Percentiles rank a stretch among this genome's conserved stretches.
Evolutionary conservation across 2,329 filamentous ascomycete genomes (phyloP).

Genomic region (Ophioceras dolichostomum): DNA sequence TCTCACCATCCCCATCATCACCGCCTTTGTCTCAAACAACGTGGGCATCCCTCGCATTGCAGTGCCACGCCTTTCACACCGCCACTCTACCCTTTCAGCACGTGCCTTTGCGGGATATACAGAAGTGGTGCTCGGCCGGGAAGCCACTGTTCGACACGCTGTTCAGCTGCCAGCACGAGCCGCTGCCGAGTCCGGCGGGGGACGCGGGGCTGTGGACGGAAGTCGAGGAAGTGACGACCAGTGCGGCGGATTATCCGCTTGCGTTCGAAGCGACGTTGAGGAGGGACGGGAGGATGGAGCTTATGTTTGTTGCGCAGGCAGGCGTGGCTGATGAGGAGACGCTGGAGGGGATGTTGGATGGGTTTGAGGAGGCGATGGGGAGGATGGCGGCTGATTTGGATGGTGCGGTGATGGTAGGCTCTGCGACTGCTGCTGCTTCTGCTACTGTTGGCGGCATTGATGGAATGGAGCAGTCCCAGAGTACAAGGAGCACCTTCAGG

Average conservation of each 20-base stretch:
- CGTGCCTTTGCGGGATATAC: slow-evolving; percentile 64
- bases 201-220: slow-evolving; percentile 38
- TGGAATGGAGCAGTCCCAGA: no score
- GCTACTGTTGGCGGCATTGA: background rate
- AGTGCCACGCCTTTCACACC: slow-evolving; percentile 61
- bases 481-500: no score
- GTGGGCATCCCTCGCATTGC: slow-evolving; percentile 47
- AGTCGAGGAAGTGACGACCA: slow-evolving; percentile 12
- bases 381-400: slow-evolving; percentile 11
- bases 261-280: slow-evolving; percentile 60
- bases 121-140: slow-evolving; percentile 59
- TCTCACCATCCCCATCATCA: no score
- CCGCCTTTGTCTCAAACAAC: no score
- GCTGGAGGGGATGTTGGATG: slow-evolving; percentile 24
- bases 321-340: slow-evolving; percentile 17
- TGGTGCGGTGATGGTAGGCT: slow-evolving; percentile 1
- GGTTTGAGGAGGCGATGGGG: slow-evolving; percentile 19
- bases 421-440: background rate
- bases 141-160: slow-evolving; percentile 63
- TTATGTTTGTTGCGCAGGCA: slow-evolving; percentile 48
- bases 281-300: slow-evolving; percentile 29
- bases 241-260: slow-evolving; percentile 52
- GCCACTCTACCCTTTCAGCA: slow-evolving; percentile 62
- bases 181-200: slow-evolving; percentile 12
- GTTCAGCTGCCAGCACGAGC: slow-evolving; percentile 60